Base-by-base conservation (phyloP, 345 rosid species). In the Sonneratia caseolaris region DNA sequence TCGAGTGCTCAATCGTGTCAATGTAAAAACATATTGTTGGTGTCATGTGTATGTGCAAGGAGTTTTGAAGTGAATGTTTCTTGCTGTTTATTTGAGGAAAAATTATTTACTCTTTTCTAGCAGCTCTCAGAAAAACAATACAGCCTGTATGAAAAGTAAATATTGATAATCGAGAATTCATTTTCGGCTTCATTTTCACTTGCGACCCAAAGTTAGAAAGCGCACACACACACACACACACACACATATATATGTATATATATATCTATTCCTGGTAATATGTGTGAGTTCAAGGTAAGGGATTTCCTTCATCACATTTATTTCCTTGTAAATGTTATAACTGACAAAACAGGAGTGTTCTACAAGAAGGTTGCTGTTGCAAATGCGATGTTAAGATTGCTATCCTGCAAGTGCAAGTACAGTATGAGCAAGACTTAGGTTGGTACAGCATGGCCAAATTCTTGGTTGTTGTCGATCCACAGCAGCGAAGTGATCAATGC, bases 401-500 rank as follows among this genome's bases (percentile, higher is more conserved):
- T 37, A 32, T 70, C 0, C 37, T 40, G 37, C 45, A 37, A 32
- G 13, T 40, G 37, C 45, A 37, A 32, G 13, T 53, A 68, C 8
- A 57, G 45, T 37, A 49, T 57, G 14, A 42, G 61, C 66, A 16
- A 74, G 55, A 43, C 65, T 66, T 59, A 92, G 14, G 99, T 94
- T 45, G 97, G 96, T 69, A 90, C 93, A 71, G 80, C 82, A 79
- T 72, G 68, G 51, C 64, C 74, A 47, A 47, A 47, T 13, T 47
- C 15, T 47, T 47, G 13, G 51, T 13, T 9, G 51, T 47, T 13
- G 9, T 47, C 51, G 9, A 10, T 47, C 13, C 15, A 47, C 15
- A 47, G 51, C 51, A 47, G 51, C 15, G 51, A 47, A 47, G 51
- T 47, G 51, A 47, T 47, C 15, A 47, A 13, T 13, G 83, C 85